These are phyloP conservation scores for Cutaneotrichosporon sp. DNA, from an alignment of 1,284 basidiomycete species.

Conservation along the genomic window DNA sequence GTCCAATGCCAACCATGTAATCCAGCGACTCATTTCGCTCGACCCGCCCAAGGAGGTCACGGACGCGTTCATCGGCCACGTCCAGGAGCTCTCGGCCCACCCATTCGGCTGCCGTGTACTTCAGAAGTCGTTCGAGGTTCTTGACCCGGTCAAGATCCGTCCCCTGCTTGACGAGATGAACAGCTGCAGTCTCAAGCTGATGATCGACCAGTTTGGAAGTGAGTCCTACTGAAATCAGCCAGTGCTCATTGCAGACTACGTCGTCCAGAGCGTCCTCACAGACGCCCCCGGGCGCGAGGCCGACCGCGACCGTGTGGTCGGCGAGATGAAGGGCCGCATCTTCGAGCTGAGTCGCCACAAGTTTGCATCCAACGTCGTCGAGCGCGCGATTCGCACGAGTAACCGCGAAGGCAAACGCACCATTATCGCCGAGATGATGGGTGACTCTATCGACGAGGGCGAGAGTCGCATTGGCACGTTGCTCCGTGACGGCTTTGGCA, in stretches of 20 bases:
- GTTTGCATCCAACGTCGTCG: conserved; percentile 95
- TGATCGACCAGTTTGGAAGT: conserved; percentile 86
- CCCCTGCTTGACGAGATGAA: conserved; percentile 83
- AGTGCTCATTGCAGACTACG: conserved; percentile 64
- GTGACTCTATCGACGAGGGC: conserved; percentile 27
- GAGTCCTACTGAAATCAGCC: conserved; percentile 36
- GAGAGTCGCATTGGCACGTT: conserved; percentile 31
- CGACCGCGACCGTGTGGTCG: conserved; percentile 70
- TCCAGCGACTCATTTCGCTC: conserved; percentile 67
- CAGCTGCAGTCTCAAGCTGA: conserved; percentile 66
- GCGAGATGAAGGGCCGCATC: conserved; percentile 73
- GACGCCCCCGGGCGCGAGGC: conserved; percentile 66
- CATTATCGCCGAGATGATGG: conserved; percentile 73
- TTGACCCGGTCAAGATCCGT: conserved; percentile 67
- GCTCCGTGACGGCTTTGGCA: conserved; percentile 46
- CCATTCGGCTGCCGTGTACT: conserved; percentile 94
- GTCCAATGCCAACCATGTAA: conserved; percentile 91
- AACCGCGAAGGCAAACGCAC: conserved; percentile 63
- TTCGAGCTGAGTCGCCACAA: conserved; percentile 82
- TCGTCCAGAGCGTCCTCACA: conserved; percentile 83
- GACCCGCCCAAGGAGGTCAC: conserved; percentile 75
- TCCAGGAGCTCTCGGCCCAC: conserved; percentile 82
- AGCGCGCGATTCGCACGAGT: conserved; percentile 78
- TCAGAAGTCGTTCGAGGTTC: conserved; percentile 86
- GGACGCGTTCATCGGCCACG: conserved; percentile 73